Evolutionary conservation across 208 protist genomes (phyloP).

Genomic region (Vickermania ingenoplastis): DNA sequence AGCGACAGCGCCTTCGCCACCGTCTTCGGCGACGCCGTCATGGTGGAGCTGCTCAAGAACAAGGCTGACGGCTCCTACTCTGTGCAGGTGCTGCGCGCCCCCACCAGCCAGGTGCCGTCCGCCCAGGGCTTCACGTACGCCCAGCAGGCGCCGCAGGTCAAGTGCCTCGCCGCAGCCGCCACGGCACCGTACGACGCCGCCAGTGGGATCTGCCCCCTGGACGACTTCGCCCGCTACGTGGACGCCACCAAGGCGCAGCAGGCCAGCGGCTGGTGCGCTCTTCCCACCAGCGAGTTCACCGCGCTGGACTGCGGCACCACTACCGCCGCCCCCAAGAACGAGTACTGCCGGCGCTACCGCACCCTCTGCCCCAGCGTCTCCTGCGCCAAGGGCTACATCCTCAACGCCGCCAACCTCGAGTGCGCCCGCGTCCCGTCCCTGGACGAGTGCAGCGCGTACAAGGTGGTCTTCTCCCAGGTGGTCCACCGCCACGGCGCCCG

Average conservation of each 20-base stretch:
- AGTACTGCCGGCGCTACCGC: slow-evolving; percentile 35
- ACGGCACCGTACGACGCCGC: slow-evolving; percentile 16
- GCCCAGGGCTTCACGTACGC: slow-evolving; percentile 25
- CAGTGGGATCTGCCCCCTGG: slow-evolving; percentile 21
- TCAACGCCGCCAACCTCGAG: slow-evolving; percentile 19
- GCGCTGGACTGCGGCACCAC: neutral
- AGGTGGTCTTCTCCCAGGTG: neutral
- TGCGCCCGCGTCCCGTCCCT: slow-evolving; percentile 13
- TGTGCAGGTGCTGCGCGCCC: slow-evolving; percentile 51
- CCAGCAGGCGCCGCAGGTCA: slow-evolving; percentile 17
- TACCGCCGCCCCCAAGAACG: slow-evolving; percentile 7
- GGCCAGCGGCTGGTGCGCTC: slow-evolving; percentile 11
- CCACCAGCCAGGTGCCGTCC: slow-evolving; percentile 12
- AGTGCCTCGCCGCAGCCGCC: slow-evolving; percentile 30
- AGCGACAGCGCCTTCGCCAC: slow-evolving; percentile 18
- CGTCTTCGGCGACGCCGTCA: slow-evolving; percentile 32
- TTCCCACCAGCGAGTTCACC: slow-evolving; percentile 1
- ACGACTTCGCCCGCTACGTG: slow-evolving; percentile 15
- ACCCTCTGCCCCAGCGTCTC: slow-evolving; percentile 19
- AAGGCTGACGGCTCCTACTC: slow-evolving; percentile 19
- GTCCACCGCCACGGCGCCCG: neutral
- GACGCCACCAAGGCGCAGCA: slow-evolving; percentile 9
- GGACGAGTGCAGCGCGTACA: neutral
- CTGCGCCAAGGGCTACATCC: slow-evolving; percentile 17
- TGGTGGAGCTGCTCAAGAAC: slow-evolving; percentile 58